phyloP scores from a whole-genome alignment of 2,329 filamentous ascomycete genomes.

The Pseudovirgaria hyperparasitica region DNA sequence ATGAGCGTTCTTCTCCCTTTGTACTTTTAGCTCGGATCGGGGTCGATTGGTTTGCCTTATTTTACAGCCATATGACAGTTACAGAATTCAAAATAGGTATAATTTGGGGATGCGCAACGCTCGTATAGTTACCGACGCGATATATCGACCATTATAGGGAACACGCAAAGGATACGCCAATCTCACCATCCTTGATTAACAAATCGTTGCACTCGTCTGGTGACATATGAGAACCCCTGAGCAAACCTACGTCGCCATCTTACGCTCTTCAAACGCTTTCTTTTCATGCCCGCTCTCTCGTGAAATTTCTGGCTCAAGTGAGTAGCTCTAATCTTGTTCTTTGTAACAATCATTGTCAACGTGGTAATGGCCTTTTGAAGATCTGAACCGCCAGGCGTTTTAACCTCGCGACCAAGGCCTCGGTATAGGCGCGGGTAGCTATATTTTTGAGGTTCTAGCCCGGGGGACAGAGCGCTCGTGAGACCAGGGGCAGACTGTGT shows the following conservation, averaged over 20 bases:
- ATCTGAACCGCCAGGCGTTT: no score
- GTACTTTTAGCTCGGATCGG: no score
- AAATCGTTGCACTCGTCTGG: conserved; percentile 54
- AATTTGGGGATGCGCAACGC: no score
- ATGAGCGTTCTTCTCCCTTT: no score
- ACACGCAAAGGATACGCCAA: conserved; percentile 2
- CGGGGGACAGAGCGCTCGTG: conserved; percentile 2
- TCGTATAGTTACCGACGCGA: no score
- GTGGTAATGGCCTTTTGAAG: no score
- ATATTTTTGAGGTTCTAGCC: conserved; percentile 2
- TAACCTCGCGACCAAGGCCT: conserved; percentile 2
- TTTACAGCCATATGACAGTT: no score
- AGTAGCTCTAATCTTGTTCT: conserved; percentile 48
- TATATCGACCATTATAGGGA: conserved; percentile 1
- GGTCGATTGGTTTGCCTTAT: no score
- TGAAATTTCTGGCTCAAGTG: conserved; percentile 52
- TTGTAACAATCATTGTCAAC: conserved; percentile 26
- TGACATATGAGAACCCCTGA: conserved; percentile 51
- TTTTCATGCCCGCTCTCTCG: conserved; percentile 62
- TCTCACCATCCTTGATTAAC: conserved; percentile 70
- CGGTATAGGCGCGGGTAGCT: conserved; percentile 3
- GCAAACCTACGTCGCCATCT: conserved; percentile 60
- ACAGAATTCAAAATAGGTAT: no score
- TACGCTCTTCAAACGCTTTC: conserved; percentile 59
- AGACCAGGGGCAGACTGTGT: conserved; percentile 2